phyloP scores from a whole-genome alignment of 164 flowering plant species.

The Liriodendron chinense region DNA sequence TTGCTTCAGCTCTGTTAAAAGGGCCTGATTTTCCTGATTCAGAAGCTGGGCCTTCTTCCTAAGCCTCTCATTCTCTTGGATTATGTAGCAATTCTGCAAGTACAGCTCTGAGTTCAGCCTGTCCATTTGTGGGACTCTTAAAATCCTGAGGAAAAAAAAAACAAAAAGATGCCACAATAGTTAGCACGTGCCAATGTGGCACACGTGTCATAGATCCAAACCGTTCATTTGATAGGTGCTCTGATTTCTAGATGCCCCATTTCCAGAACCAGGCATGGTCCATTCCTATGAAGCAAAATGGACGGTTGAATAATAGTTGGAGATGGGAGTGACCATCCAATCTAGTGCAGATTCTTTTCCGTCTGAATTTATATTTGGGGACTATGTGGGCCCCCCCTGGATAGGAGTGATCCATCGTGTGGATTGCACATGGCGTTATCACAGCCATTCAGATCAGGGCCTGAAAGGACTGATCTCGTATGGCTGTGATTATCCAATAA shows the following conservation, averaged over 20 bases:
- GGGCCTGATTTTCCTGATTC: conserved; percentile 58
- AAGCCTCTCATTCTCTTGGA: conserved; percentile 56
- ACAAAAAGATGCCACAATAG: not conserved
- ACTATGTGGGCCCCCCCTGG: no score
- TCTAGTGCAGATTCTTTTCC: not conserved
- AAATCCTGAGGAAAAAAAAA: not conserved
- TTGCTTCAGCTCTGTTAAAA: conserved; percentile 42
- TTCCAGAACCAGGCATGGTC: not conserved
- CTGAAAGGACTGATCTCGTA: no score
- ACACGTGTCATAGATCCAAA: no score
- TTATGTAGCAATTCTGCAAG: conserved; percentile 51
- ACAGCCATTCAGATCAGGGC: no score
- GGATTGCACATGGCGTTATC: no score
- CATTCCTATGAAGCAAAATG: not conserved
- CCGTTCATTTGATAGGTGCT: not conserved
- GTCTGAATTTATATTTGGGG: no score
- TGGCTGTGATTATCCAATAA: no score
- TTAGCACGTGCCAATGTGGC: not conserved
- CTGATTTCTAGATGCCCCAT: not conserved
- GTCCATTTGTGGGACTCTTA: conserved; percentile 37
- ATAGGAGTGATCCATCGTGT: no score
- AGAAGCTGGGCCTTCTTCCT: conserved; percentile 55
- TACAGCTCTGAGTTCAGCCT: conserved; percentile 50
- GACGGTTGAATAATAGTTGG: not conserved
- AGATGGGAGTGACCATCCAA: not conserved